Evolutionary conservation across 2,329 filamentous ascomycete species (phyloP), one percentile per base, ranked within the genome.

Genomic region (Canariomyces notabilis): DNA sequence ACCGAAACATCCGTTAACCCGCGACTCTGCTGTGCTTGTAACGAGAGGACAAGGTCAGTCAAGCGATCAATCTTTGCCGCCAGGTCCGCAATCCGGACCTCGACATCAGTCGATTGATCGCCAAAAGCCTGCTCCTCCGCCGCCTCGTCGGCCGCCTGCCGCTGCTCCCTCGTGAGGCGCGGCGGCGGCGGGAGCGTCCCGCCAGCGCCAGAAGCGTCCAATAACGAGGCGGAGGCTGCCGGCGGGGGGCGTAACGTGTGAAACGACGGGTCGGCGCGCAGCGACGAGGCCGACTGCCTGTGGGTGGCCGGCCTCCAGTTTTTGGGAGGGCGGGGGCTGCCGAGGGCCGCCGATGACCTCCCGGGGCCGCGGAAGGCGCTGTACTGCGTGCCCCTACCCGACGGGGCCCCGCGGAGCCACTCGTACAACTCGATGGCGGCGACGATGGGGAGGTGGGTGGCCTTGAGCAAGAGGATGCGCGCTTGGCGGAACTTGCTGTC

Each of bases 351-450:
- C 52, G 40, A 46, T 42, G 19, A 47, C 36, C 38, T 55, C 50
- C 11, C 50, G 65, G 71, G 72, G 3, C 72, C 78, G 57, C 70
- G 72, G 64, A 73, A 76, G 21, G 66, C 71, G 47, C 68, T 69
- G 52, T 69, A 75, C 42, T 71, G 71, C 41, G 73, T 71, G 11
- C 63, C 57, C 11, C 60, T 51, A 20, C 56, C 56, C 6, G 45
- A 26, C 9, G 45, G 43, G 22, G 22, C 46, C 21, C 54, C 54
- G 14, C 32, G 64, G 37, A 77, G 52, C 57, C 69, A 69, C 65
- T 88, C 85, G 61, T 85, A 89, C n/a, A 74, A 59, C 63, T 78
- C 75, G 54, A 90, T 89, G 37, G 74, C 67, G n/a, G 67, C 77
- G 21, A 89, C 83, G 51, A 87, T 80, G 23, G 86, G 85, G 37